Evolutionary conservation across 169 alveolate species (phyloP).

Genomic region (Babesia ovis): DNA sequence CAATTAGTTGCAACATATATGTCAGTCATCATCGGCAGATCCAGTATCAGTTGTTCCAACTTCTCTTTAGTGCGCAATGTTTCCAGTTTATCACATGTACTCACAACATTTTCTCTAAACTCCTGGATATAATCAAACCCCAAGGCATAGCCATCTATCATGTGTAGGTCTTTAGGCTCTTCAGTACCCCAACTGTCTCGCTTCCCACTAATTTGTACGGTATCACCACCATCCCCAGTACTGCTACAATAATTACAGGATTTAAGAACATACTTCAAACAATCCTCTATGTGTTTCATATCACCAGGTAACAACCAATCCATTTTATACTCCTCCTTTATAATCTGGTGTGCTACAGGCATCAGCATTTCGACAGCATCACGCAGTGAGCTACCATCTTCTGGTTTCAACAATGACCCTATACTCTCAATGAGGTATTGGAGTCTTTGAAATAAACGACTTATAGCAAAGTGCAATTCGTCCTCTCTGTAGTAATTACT

Average conservation of each 20-base stretch:
- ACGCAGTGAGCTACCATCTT: background rate
- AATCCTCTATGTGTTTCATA: background rate
- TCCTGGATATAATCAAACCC: conserved; percentile 9
- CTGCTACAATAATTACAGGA: background rate
- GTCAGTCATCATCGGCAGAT: conserved; percentile 20
- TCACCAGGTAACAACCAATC: background rate
- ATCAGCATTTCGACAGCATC: background rate
- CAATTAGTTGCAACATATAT: conserved; percentile 2
- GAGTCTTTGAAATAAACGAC: background rate
- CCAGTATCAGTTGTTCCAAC: background rate
- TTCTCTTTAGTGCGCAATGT: background rate
- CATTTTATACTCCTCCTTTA: conserved; percentile 13
- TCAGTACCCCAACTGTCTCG: too few relatives aligned
- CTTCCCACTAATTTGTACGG: background rate
- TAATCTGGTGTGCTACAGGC: background rate
- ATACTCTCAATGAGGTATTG: background rate
- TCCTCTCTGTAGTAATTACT: background rate
- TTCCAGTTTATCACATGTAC: background rate
- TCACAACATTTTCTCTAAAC: background rate
- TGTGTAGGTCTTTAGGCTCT: background rate
- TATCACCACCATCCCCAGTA: background rate
- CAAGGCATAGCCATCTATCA: conserved; percentile 20
- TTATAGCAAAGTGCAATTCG: background rate
- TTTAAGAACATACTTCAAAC: background rate
- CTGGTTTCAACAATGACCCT: background rate